phyloP scores from a whole-genome alignment of 1,139 yeast species.

The Taphrina confusa region DNA sequence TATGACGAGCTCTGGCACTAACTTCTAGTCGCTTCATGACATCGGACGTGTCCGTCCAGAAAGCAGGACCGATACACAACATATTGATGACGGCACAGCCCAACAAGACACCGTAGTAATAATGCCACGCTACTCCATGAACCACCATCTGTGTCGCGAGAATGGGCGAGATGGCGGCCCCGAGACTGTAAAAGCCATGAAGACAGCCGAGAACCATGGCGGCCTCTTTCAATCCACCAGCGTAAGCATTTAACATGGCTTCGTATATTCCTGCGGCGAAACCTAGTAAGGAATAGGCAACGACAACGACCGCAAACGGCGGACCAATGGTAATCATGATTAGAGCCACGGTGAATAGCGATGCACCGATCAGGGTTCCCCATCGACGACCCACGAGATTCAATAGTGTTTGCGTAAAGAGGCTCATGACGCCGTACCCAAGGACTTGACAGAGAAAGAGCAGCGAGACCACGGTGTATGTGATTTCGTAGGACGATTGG shows the following conservation, averaged over 20 bases:
- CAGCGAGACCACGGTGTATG: constrained; percentile 51
- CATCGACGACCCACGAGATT: constrained; percentile 16
- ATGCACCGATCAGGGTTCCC: constrained; percentile 47
- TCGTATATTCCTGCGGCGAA: constrained; percentile 59
- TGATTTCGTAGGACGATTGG: constrained; percentile 47
- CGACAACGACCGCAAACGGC: constrained; percentile 50
- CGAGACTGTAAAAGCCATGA: constrained; percentile 65
- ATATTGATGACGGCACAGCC: constrained; percentile 48
- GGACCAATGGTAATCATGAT: constrained; percentile 51
- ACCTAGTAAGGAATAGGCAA: constrained; percentile 62
- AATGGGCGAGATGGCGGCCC: constrained; percentile 64
- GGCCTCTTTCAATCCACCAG: constrained; percentile 55
- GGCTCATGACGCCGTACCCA: constrained; percentile 53
- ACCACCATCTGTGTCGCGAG: constrained; percentile 58
- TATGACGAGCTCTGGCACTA: constrained; percentile 6
- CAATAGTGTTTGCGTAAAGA: constrained; percentile 48
- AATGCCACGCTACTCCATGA: constrained; percentile 57
- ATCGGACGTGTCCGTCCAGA: constrained; percentile 45
- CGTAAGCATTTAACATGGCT: constrained; percentile 61
- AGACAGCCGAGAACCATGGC: constrained; percentile 56
- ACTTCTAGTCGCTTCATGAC: neutral
- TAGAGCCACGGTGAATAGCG: constrained; percentile 49
- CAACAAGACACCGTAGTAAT: constrained; percentile 55
- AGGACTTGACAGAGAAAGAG: constrained; percentile 54
- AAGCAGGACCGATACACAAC: constrained; percentile 48